A percentile compares a stretch with the other conserved stretches of the same genome.
phyloP scores from a whole-genome alignment of 192 early-diverging fungal genomes.

The Backusella psychrophila region DNA sequence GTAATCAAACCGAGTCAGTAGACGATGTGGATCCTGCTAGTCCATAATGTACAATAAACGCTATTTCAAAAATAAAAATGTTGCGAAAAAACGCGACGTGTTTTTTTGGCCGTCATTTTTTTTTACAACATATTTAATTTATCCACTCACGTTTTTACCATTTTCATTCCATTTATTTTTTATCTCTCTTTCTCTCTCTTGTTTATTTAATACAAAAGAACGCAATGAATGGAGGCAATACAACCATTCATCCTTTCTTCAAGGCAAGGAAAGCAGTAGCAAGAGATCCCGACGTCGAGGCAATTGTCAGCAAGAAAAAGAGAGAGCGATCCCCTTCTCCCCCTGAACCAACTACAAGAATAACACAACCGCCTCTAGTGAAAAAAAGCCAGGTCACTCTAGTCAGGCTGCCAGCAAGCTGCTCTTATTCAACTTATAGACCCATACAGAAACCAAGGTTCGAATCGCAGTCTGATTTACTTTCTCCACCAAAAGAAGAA shows the following conservation, averaged over 20 bases:
- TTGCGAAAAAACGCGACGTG: not conserved
- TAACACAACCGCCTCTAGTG: not conserved
- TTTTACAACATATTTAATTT: no score
- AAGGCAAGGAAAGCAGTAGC: not conserved
- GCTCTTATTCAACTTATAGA: not conserved
- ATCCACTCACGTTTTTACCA: not conserved
- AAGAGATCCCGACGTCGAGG: not conserved
- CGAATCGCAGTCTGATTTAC: not conserved
- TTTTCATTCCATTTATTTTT: not conserved
- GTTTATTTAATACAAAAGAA: not conserved
- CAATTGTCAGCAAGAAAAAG: not conserved
- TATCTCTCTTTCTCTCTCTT: not conserved
- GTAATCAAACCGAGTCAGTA: not conserved
- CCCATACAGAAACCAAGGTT: slow-evolving; percentile 3
- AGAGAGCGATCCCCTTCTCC: not conserved
- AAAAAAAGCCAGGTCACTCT: not conserved
- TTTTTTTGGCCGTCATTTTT: not conserved
- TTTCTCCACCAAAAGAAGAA: not conserved
- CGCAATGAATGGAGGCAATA: not conserved
- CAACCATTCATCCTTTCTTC: not conserved
- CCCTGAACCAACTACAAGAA: not conserved
- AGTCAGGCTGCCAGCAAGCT: not conserved
- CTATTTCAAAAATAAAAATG: not conserved
- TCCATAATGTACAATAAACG: not conserved
- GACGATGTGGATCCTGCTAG: not conserved